Evolutionary conservation across 257 asterid genomes (phyloP).

Genomic region (Orobanche coerulescens): DNA sequence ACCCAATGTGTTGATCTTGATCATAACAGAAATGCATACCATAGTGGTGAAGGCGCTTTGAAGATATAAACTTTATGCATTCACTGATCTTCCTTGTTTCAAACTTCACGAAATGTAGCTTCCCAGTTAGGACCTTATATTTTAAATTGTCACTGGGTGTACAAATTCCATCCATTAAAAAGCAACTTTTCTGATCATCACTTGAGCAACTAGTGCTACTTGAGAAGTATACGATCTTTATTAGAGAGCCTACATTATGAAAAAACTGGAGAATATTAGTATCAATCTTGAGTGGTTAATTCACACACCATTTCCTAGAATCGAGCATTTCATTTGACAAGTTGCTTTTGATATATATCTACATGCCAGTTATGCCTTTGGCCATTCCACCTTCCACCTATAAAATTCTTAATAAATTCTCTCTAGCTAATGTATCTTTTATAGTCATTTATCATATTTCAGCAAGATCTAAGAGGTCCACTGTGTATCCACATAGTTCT

Average conservation of each 20-base stretch:
- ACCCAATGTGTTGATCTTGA: slow-evolving; percentile 2
- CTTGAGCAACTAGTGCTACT: slow-evolving; percentile 22
- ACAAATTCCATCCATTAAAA: slow-evolving; percentile 18
- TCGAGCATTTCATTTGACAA: neutral
- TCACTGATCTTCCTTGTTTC: slow-evolving; percentile 45
- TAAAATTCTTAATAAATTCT: neutral
- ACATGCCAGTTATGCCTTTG: slow-evolving; percentile 5
- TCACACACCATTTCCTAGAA: neutral
- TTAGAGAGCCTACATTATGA: slow-evolving; percentile 57
- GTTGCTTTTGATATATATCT: slow-evolving; percentile 9
- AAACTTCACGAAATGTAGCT: slow-evolving; percentile 40
- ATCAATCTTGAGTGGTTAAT: slow-evolving; percentile 7
- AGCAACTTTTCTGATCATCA: slow-evolving; percentile 19
- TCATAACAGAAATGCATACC: slow-evolving; percentile 29
- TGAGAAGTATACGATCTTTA: slow-evolving; percentile 70
- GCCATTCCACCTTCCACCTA: neutral
- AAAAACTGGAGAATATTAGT: neutral
- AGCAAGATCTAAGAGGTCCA: neutral
- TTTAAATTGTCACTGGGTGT: slow-evolving; percentile 18
- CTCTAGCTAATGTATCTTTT: neutral
- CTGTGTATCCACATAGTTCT: slow-evolving; percentile 1
- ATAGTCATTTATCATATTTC: neutral
- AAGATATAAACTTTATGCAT: slow-evolving; percentile 42
- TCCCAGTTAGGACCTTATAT: slow-evolving; percentile 26
- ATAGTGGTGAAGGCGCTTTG: slow-evolving; percentile 29